Evolutionary conservation across 1,139 yeast genomes (phyloP).

Genomic region (Sporopachydermia cereana): DNA sequence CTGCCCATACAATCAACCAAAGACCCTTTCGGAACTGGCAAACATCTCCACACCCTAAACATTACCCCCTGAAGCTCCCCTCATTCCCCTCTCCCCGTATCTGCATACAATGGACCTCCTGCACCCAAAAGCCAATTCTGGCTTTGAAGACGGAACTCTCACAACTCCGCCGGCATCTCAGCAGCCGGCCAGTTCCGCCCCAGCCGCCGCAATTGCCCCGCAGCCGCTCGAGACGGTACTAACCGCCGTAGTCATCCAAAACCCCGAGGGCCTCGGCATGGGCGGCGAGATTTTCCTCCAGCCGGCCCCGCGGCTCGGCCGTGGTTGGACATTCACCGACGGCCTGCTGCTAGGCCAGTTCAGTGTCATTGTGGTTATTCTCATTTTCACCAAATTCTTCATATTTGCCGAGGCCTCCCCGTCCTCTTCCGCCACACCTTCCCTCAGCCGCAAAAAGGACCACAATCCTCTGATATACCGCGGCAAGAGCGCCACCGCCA

Average conservation of each 20-base stretch:
- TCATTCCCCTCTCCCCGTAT: too few species aligned
- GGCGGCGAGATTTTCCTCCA: constrained; percentile 1
- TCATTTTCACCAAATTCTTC: constrained; percentile 73
- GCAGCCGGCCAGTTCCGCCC: neutral
- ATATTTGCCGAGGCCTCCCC: constrained; percentile 65
- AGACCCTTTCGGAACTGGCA: too few species aligned
- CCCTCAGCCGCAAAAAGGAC: constrained; percentile 9
- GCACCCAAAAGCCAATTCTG: too few species aligned
- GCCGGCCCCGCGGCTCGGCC: neutral
- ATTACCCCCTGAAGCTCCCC: too few species aligned
- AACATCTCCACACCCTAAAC: too few species aligned
- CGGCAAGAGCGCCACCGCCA: constrained; percentile 11
- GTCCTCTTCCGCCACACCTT: constrained; percentile 17
- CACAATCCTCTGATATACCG: constrained; percentile 9
- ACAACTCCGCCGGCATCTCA: neutral
- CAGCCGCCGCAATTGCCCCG: too few species aligned
- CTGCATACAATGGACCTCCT: too few species aligned
- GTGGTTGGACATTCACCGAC: constrained; percentile 1
- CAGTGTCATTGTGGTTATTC: constrained; percentile 65
- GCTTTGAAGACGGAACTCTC: too few species aligned
- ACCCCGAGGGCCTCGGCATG: neutral
- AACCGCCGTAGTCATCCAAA: constrained; percentile 1
- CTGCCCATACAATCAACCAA: too few species aligned
- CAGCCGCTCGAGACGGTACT: neutral
- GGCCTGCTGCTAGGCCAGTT: constrained; percentile 47